phyloP scores from a whole-genome alignment of 208 protist species.

The Polymyxa betae region DNA sequence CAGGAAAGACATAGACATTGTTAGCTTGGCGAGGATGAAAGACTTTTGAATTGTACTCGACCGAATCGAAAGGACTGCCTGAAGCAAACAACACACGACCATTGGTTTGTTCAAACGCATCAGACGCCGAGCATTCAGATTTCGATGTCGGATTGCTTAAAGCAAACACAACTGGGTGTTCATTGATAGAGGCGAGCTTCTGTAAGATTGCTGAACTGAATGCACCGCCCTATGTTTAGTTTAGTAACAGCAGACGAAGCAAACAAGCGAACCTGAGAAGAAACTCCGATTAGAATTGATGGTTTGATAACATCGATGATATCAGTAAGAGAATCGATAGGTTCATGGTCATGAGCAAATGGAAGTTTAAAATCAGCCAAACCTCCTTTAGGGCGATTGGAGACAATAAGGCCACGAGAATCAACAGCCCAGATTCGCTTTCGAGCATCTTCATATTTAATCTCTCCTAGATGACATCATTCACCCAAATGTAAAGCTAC shows the following conservation, averaged over 20 bases:
- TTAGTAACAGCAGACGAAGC: neutral
- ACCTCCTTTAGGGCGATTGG: neutral
- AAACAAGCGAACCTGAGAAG: slow-evolving; percentile 19
- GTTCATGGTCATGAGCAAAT: slow-evolving; percentile 28
- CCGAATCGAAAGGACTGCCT: slow-evolving; percentile 65
- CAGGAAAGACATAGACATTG: slow-evolving; percentile 75
- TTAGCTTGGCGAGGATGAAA: slow-evolving; percentile 67
- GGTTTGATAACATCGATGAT: slow-evolving; percentile 66
- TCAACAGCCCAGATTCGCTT: slow-evolving; percentile 11
- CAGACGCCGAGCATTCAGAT: slow-evolving; percentile 66
- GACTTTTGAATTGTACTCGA: neutral
- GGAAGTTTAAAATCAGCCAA: neutral
- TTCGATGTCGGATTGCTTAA: slow-evolving; percentile 72
- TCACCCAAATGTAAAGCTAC: neutral
- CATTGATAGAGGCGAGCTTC: slow-evolving; percentile 31
- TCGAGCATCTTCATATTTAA: neutral
- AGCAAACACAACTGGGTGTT: slow-evolving; percentile 67
- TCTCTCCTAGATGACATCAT: neutral
- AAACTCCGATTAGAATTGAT: slow-evolving; percentile 65
- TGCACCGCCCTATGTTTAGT: slow-evolving; percentile 36
- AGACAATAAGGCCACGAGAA: slow-evolving; percentile 5
- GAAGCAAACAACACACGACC: slow-evolving; percentile 68
- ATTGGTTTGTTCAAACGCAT: slow-evolving; percentile 61
- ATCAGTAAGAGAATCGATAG: slow-evolving; percentile 46
- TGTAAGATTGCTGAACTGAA: slow-evolving; percentile 68